Base-by-base conservation (phyloP, 176 grass and related monocot species). In the Bothriochloa decipiens region DNA sequence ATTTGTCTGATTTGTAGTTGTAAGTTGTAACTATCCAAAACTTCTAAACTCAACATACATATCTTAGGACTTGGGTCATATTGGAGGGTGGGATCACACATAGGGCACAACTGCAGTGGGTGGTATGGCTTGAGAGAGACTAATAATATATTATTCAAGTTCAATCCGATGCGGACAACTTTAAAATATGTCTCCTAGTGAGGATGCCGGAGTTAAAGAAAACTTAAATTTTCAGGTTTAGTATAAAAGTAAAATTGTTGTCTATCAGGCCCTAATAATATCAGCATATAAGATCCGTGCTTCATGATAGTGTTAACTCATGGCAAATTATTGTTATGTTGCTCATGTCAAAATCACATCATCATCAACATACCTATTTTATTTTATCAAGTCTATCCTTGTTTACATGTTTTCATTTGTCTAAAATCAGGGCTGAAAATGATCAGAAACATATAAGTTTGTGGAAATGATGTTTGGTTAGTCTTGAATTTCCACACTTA, bases 241-340 rank as follows among this genome's bases (percentile, higher is more conserved):
- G 70, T 16, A 33, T 37, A 74, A 11, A 81, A 18, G 39, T 68
- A 87, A 3, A 57, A 22, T 18, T 60, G 20, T 74, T 0, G n/a
- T 12, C 3, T 75, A n/a, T 32, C 60, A 58, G 25, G 46, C 13
- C 35, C 9, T 67, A 16, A 55, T 46, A 68, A 0, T 62, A 78
- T 23, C 28, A 25, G 17, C n/a, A 60, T 37, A 65, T 43, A 28
- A 66, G 25, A 78, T 61, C 47, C 68, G 40, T 83, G 39, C 20
- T 83, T 64, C 7, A 42, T 43, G 40, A 29, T 64, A 78, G 15
- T 35, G 10, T 18, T 13, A 3, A 6, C 2, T 22, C 29, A 10
- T 35, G 4, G 65, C 29, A 75, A 74, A 74, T 40, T n/a, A n/a
- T 65, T 87, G 55, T 5, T 16, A 22, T 45, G 62, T 35, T 80